Percentiles rank a stretch among this genome's conserved stretches.
Conservation (phyloP, 805 yeast genomes). For the Ogataea ramenticola region DNA sequence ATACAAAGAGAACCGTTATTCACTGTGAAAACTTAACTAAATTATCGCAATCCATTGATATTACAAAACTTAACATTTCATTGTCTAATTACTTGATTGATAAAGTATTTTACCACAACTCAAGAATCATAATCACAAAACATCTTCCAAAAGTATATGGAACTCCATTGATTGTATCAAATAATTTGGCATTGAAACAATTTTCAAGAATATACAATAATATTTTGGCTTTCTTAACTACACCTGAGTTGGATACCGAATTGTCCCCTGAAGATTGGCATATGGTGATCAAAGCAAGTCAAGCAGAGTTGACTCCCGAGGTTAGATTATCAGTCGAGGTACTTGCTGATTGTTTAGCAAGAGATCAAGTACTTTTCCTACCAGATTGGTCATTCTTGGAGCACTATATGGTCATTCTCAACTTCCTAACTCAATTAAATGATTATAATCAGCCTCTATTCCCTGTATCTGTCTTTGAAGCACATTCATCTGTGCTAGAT, state of each 20-base stretch:
- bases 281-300: constrained; percentile 16
- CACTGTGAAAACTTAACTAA: constrained; percentile 29
- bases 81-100: constrained; percentile 58
- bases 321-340: constrained; percentile 33
- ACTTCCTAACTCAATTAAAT: constrained; percentile 20
- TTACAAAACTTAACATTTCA: constrained; percentile 69
- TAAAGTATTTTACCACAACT: constrained; percentile 47
- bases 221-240: constrained; percentile 22
- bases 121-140: constrained; percentile 43
- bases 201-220: constrained; percentile 27
- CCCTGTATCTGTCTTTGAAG: constrained; percentile 14
- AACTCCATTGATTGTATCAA: constrained; percentile 18
- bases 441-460: constrained; percentile 22
- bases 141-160: constrained; percentile 27
- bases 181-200: constrained; percentile 20
- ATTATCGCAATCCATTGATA: constrained; percentile 51
- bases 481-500: constrained; percentile 3
- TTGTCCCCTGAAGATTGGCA: constrained; percentile 21
- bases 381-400: constrained; percentile 46
- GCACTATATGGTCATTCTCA: constrained; percentile 23
- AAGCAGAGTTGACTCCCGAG: constrained; percentile 14
- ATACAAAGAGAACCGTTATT: constrained; percentile 15
- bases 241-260: constrained; percentile 17
- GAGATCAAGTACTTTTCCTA: constrained; percentile 43
- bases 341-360: constrained; percentile 35